phyloP scores from a whole-genome alignment of 306 rosid species.

The Ormosia emarginata region DNA sequence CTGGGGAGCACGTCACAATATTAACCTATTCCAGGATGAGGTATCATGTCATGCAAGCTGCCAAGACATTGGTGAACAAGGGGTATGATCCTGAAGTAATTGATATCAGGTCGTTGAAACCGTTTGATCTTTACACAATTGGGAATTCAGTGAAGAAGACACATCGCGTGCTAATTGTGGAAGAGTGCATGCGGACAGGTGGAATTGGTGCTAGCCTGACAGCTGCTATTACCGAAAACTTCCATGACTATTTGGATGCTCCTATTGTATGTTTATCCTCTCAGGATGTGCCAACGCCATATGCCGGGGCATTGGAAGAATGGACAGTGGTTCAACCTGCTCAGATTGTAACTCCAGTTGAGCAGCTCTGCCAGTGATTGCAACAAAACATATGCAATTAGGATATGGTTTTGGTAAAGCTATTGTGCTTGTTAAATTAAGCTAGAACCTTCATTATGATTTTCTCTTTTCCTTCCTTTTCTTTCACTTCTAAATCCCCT shows the following conservation, averaged over 20 bases:
- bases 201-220: conserved; percentile 96
- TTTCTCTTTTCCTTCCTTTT: conserved; percentile 11
- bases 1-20: conserved; percentile 88
- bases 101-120: conserved; percentile 92
- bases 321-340: conserved; percentile 95
- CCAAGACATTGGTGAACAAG: conserved; percentile 89
- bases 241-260: conserved; percentile 91
- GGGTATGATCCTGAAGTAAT: conserved; percentile 95
- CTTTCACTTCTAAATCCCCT: neutral
- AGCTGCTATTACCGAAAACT: conserved; percentile 78
- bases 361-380: conserved; percentile 74
- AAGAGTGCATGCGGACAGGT: conserved; percentile 96
- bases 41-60: conserved; percentile 99
- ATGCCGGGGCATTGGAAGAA: conserved; percentile 89
- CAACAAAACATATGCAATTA: neutral
- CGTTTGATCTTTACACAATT: conserved; percentile 84
- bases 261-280: conserved; percentile 85
- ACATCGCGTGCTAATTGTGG: conserved; percentile 82
- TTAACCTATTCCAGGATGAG: conserved; percentile 94
- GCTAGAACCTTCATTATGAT: conserved; percentile 1
- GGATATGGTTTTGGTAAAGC: conserved; percentile 22
- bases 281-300: conserved; percentile 95
- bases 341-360: conserved; percentile 91
- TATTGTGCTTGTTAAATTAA: conserved; percentile 19
- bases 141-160: conserved; percentile 94